phyloP scores from a whole-genome alignment of 2,329 filamentous ascomycete species.

The Xylaria sp. region DNA sequence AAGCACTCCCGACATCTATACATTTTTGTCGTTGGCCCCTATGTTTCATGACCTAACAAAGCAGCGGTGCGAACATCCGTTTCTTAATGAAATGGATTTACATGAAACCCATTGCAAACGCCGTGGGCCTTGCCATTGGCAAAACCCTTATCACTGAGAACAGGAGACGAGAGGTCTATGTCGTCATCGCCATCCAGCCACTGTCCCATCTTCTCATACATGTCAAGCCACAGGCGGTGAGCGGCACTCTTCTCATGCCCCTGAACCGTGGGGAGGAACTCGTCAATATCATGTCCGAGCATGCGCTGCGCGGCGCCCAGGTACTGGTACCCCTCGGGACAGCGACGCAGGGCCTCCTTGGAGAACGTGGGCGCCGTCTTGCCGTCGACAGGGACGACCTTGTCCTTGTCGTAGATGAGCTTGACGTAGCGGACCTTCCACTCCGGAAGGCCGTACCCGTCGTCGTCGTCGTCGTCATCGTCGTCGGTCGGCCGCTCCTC shows the following conservation, averaged over 20 bases:
- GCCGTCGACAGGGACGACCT: slow-evolving; percentile 58
- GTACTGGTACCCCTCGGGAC: slow-evolving; percentile 59
- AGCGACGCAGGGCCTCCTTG: slow-evolving; percentile 52
- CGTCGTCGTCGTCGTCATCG: not conserved
- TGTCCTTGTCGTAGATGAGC: slow-evolving; percentile 62
- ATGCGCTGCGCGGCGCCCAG: slow-evolving; percentile 58
- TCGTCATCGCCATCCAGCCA: slow-evolving; percentile 46
- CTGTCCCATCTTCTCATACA: slow-evolving; percentile 55
- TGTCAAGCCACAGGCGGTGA: slow-evolving; percentile 50
- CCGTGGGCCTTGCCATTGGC: slow-evolving; percentile 15
- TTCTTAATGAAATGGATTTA: slow-evolving; percentile 3
- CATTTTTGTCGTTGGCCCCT: not conserved
- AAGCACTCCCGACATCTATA: not conserved
- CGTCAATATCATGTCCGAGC: slow-evolving; percentile 57
- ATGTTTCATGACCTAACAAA: not conserved
- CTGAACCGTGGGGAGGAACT: slow-evolving; percentile 53
- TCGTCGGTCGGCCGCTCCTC: slow-evolving; percentile 23
- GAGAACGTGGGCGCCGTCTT: slow-evolving; percentile 52
- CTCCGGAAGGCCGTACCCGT: slow-evolving; percentile 25
- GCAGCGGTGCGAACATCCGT: not conserved
- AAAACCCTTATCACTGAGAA: slow-evolving; percentile 24
- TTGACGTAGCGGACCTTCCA: slow-evolving; percentile 60
- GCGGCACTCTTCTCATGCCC: slow-evolving; percentile 41
- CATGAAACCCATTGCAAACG: slow-evolving; percentile 7
- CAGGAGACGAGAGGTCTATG: slow-evolving; percentile 43